These are phyloP conservation scores for Pogostemon cablin DNA, from an alignment of 257 asterid genomes.

Conservation along the genomic window DNA sequence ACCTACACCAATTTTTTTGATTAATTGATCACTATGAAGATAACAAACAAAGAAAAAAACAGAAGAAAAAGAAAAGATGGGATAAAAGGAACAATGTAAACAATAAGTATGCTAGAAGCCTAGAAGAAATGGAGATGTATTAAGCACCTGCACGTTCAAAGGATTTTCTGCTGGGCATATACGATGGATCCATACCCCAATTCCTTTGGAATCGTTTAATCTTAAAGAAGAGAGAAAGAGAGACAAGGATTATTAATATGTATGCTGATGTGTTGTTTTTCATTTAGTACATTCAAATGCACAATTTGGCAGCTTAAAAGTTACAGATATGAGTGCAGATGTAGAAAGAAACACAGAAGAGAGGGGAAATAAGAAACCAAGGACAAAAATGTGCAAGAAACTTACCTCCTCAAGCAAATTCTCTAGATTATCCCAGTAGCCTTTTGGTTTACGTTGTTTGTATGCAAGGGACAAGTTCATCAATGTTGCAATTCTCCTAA, in stretches of 20 bases:
- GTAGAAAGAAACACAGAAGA: not conserved
- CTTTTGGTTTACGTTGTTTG: constrained; percentile 95
- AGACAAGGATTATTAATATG: not conserved
- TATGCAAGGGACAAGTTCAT: constrained; percentile 92
- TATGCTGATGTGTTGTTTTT: not conserved
- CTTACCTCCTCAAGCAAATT: constrained; percentile 85
- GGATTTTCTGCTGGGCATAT: constrained; percentile 95
- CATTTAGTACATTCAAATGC: not conserved
- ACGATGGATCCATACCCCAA: constrained; percentile 96
- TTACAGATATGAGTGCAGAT: not conserved
- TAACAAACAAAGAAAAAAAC: too few relatives aligned
- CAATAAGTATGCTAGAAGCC: not conserved
- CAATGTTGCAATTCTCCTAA: constrained; percentile 69
- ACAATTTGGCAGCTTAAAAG: not conserved
- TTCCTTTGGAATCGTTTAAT: constrained; percentile 80
- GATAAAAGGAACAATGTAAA: not conserved
- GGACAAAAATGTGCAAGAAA: constrained; percentile 10
- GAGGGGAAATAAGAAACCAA: too few relatives aligned
- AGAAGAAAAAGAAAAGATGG: too few relatives aligned
- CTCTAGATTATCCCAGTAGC: constrained; percentile 92
- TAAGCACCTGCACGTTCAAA: constrained; percentile 88
- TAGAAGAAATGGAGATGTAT: not conserved
- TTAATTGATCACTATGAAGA: too few relatives aligned
- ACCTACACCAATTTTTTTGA: constrained; percentile 38
- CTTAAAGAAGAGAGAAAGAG: constrained; percentile 39